Evolutionary conservation across 1,284 basidiomycete genomes (phyloP).

Genomic region (Porogramme epimiltina): DNA sequence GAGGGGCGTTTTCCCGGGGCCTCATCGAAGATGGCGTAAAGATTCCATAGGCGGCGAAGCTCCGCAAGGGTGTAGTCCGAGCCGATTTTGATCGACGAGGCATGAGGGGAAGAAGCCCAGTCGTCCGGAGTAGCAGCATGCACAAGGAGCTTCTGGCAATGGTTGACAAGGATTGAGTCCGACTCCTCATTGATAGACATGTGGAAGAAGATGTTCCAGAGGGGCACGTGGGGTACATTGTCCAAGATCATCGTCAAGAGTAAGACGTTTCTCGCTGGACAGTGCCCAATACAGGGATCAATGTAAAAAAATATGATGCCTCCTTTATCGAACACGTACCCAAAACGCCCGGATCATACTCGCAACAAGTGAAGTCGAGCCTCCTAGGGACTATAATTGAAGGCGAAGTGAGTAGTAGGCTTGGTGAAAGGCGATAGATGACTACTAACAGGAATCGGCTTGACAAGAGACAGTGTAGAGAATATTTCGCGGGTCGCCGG

Average conservation of each 20-base stretch:
- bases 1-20: too few relatives aligned
- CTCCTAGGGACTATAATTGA: constrained; percentile 32
- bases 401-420: constrained; percentile 1
- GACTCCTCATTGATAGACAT: constrained; percentile 49
- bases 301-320: not conserved
- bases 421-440: not conserved
- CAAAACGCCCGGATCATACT: constrained; percentile 57
- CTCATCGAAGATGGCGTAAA: too few relatives aligned
- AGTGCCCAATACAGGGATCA: too few relatives aligned
- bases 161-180: too few relatives aligned
- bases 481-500: constrained; percentile 59
- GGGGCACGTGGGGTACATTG: constrained; percentile 18
- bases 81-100: too few relatives aligned
- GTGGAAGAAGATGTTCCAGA: constrained; percentile 66
- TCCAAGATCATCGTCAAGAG: constrained; percentile 39
- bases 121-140: too few relatives aligned
- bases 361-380: constrained; percentile 63
- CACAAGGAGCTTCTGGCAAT: too few relatives aligned
- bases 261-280: constrained; percentile 44
- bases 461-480: constrained; percentile 46
- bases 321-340: constrained; percentile 36
- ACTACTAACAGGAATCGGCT: constrained; percentile 17
- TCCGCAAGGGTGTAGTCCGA: too few relatives aligned
- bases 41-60: too few relatives aligned
- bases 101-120: too few relatives aligned